Conservation (phyloP, 2,329 filamentous ascomycete species). For the Cytospora chrysosperma region DNA sequence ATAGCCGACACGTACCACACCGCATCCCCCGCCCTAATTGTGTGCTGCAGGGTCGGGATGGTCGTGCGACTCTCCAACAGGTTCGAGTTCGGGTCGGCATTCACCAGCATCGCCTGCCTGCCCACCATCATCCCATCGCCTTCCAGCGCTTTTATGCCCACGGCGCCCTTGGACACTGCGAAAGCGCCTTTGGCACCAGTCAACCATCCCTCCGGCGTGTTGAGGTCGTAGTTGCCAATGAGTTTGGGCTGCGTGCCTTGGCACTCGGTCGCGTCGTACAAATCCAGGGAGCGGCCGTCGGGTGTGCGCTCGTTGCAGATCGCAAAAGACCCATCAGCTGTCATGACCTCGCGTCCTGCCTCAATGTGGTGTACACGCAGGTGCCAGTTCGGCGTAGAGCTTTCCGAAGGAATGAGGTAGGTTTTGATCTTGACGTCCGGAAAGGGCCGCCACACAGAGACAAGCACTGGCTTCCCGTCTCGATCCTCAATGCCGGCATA, state of each 20-base stretch:
- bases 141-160: constrained; percentile 58
- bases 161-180: constrained; percentile 55
- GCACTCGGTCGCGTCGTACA: constrained; percentile 44
- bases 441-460: constrained; percentile 71
- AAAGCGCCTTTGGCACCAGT: constrained; percentile 53
- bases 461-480: constrained; percentile 55
- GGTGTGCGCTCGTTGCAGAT: constrained; percentile 54
- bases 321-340: constrained; percentile 73
- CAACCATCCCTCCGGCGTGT: constrained; percentile 52
- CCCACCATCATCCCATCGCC: constrained; percentile 39
- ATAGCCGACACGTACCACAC: constrained; percentile 70
- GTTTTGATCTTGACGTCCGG: constrained; percentile 65
- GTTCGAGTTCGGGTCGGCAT: constrained; percentile 79
- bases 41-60: constrained; percentile 67
- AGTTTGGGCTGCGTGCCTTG: constrained; percentile 56
- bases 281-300: constrained; percentile 50
- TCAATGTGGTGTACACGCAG: constrained; percentile 62
- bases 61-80: constrained; percentile 69
- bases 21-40: constrained; percentile 55
- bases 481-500: constrained; percentile 61
- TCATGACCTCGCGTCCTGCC: constrained; percentile 62
- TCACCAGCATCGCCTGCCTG: constrained; percentile 63
- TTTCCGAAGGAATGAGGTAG: constrained; percentile 61
- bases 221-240: constrained; percentile 60
- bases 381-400: constrained; percentile 66